Evolutionary conservation across 371 early-diverging fungal species (phyloP), one percentile per base, ranked within the genome.

Genomic region (Capniomyces stellatus): DNA sequence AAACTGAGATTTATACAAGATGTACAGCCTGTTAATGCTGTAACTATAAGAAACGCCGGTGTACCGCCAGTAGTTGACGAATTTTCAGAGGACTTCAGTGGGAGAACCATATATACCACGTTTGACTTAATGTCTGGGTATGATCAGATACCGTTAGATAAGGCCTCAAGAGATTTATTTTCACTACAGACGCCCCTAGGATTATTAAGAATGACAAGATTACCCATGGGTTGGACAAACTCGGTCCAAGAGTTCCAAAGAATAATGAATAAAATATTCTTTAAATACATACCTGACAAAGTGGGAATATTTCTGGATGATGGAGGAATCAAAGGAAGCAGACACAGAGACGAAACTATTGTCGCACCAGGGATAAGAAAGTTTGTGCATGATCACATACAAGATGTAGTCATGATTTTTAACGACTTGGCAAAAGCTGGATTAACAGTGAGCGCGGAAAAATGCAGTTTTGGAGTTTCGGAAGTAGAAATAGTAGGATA

Each of bases 201-300:
- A 1, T 31, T 65, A 31, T 13, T 62, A 10, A 48, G 63, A 18
- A 56, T 65, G 56, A 54, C 51, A 12, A 21, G 54, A 21, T 41
- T 65, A 2, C 66, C 66, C 18, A 51, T 54, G 58, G 66, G 66
- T 19, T 62, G 57, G 57, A 54, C 61, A 3, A 65, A 65, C 50
- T 61, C 64, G 1, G 61, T 61, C 15, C 51, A 52, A 1, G 28
- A 43, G 29, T 53, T 46, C 23, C 64, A 63, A 30, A 29, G 61
- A 2, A 31, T 65, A 3, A 67, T 61, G 46, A 25, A 29, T 2
- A 28, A 35, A 22, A 53, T 64, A 24, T 52, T 64, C 18, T 43
- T 30, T 8, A 35, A 29, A 13, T 41, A 61, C 43, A 60, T 64
- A 1, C 64, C 64, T 6, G 4, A 47, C 3, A 6, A 23, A 3